A percentile compares a stretch with the other conserved stretches of the same genome.
phyloP scores from a whole-genome alignment of 345 rosid genomes.

The Cardamine resedifolia region DNA sequence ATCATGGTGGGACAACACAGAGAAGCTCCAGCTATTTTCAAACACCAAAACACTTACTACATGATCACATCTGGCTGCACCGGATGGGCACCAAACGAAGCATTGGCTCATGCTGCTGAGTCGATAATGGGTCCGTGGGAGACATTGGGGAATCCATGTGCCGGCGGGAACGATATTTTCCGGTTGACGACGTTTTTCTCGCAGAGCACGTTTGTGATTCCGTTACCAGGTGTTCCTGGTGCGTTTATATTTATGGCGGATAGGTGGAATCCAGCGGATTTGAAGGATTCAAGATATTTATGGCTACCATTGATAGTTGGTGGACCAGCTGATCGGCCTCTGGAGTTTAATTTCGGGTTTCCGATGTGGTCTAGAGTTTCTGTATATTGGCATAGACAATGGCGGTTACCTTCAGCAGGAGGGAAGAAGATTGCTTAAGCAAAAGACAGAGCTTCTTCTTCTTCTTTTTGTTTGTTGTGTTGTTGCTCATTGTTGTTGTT shows the following conservation, averaged over 20 bases:
- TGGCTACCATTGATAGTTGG: conserved; percentile 89
- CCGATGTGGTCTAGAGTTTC: conserved; percentile 86
- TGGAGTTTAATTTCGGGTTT: conserved; percentile 74
- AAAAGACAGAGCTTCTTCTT: background rate
- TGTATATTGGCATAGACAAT: conserved; percentile 90
- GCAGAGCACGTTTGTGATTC: conserved; percentile 77
- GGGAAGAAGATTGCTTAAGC: conserved; percentile 23
- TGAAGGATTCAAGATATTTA: conserved; percentile 80
- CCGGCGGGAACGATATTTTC: conserved; percentile 77
- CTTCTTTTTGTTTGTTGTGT: conserved; percentile 7
- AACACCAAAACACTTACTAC: conserved; percentile 74
- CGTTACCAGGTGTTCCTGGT: conserved; percentile 67
- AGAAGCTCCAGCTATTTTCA: conserved; percentile 90
- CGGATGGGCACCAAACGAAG: conserved; percentile 98
- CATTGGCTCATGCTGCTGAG: conserved; percentile 79
- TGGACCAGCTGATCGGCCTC: conserved; percentile 76
- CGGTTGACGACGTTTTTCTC: conserved; percentile 70
- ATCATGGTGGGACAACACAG: conserved; percentile 74
- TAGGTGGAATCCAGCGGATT: conserved; percentile 87
- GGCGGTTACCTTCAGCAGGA: conserved; percentile 65
- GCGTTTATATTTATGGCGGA: conserved; percentile 86
- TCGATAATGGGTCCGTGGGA: conserved; percentile 96
- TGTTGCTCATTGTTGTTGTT: conserved; percentile 10
- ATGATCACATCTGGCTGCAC: conserved; percentile 97
- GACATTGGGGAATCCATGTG: conserved; percentile 83